Conservation (phyloP, 345 rosid genomes). For the Salix caprea region DNA sequence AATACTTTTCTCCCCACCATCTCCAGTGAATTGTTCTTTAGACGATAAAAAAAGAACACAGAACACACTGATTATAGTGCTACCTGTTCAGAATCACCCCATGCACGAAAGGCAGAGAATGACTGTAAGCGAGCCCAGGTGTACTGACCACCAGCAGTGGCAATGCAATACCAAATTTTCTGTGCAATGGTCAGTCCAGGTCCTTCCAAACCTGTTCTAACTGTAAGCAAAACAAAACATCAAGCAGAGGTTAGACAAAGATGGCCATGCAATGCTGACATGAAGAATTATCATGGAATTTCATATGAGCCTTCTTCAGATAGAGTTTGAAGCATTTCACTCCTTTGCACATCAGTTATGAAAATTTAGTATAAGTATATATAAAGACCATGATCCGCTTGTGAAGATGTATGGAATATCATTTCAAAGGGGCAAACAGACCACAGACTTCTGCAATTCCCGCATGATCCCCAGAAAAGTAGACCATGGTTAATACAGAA, state of each 20-base stretch:
- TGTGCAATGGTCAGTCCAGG: constrained; percentile 83
- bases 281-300: background rate
- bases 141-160: constrained; percentile 93
- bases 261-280: background rate
- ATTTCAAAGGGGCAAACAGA: background rate
- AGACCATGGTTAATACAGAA: background rate
- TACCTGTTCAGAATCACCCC: constrained; percentile 98
- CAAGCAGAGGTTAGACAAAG: background rate
- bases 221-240: constrained; percentile 33
- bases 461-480: background rate
- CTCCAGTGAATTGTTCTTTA: background rate
- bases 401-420: background rate
- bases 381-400: background rate
- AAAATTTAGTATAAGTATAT: background rate
- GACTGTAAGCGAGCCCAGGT: constrained; percentile 85
- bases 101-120: constrained; percentile 93
- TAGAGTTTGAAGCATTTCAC: background rate
- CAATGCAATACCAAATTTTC: constrained; percentile 85
- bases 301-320: background rate
- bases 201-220: constrained; percentile 93
- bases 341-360: background rate
- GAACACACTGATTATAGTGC: background rate
- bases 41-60: background rate
- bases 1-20: background rate
- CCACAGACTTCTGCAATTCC: background rate